Conservation (phyloP, 176 grass and related monocot genomes). For the Aegilops longissima region DNA sequence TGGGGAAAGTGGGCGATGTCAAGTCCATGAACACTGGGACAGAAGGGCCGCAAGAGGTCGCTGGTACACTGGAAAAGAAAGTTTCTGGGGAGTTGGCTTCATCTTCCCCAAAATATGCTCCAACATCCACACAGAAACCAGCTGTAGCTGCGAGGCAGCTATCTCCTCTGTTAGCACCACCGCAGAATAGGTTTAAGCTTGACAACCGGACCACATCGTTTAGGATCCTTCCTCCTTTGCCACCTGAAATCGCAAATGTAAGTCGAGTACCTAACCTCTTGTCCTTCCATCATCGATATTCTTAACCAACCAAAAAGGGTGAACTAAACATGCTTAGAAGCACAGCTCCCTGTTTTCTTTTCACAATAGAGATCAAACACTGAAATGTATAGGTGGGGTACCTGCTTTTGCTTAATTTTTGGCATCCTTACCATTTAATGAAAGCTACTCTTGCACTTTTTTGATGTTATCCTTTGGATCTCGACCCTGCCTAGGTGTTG, state of each 20-base stretch:
- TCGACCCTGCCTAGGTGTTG: background rate
- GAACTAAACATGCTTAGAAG: background rate
- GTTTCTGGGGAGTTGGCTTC: conserved; percentile 43
- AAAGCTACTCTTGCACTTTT: conserved; percentile 8
- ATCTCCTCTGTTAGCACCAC: conserved; percentile 26
- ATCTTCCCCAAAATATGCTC: conserved; percentile 43
- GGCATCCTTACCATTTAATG: conserved; percentile 10
- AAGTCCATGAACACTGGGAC: background rate
- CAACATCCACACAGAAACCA: conserved; percentile 46
- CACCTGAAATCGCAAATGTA: conserved; percentile 76
- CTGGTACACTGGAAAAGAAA: conserved; percentile 48
- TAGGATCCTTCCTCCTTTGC: conserved; percentile 88
- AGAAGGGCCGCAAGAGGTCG: conserved; percentile 32
- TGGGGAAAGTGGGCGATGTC: conserved; percentile 27
- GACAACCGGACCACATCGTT: conserved; percentile 87
- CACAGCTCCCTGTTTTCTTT: background rate
- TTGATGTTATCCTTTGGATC: background rate
- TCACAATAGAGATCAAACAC: background rate
- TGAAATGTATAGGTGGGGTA: conserved; percentile 3
- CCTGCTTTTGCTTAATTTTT: conserved; percentile 20
- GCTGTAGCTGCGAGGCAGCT: conserved; percentile 34
- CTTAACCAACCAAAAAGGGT: conserved; percentile 2
- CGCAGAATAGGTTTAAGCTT: conserved; percentile 65
- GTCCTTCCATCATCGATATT: background rate
- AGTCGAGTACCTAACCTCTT: conserved; percentile 33